phyloP scores from a whole-genome alignment of 768 basidiomycete species.

The Leucosporidium scottii region DNA sequence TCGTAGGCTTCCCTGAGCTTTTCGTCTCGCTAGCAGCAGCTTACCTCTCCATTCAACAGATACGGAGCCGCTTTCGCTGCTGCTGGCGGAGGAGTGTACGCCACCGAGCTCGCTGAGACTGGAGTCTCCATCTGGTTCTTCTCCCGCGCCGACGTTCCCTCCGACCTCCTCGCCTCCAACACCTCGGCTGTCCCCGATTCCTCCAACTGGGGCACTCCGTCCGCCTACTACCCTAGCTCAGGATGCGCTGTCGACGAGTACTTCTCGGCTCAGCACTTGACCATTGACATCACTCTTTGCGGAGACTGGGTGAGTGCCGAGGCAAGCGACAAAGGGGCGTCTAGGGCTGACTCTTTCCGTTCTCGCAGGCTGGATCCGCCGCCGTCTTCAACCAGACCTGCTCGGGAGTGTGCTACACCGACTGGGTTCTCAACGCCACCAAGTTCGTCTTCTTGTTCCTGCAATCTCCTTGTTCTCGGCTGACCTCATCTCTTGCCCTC shows the following conservation, averaged over 20 bases:
- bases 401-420: conserved; percentile 26
- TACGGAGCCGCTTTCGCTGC: conserved; percentile 48
- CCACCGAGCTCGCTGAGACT: conserved; percentile 43
- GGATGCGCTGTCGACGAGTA: conserved; percentile 37
- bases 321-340: too few relatives aligned
- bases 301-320: conserved; percentile 36
- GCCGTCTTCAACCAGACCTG: conserved; percentile 1
- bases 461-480: too few relatives aligned
- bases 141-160: conserved; percentile 23
- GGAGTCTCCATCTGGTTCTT: conserved; percentile 58
- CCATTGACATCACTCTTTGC: conserved; percentile 10
- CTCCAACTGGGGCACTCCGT: conserved; percentile 51
- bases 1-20: conserved; percentile 32
- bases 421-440: conserved; percentile 7
- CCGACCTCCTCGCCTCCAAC: conserved; percentile 40
- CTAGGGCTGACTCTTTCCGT: too few relatives aligned
- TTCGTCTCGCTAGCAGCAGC: background rate
- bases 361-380: conserved; percentile 37
- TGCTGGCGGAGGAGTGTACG: conserved; percentile 49
- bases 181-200: conserved; percentile 47
- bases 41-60: too few relatives aligned
- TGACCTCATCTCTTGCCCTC: background rate
- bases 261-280: conserved; percentile 16
- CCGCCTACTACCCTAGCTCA: conserved; percentile 51
- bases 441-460: conserved; percentile 32